Evolutionary conservation across 169 alveolate genomes (phyloP).

Genomic region (Plasmodium gaboni): DNA sequence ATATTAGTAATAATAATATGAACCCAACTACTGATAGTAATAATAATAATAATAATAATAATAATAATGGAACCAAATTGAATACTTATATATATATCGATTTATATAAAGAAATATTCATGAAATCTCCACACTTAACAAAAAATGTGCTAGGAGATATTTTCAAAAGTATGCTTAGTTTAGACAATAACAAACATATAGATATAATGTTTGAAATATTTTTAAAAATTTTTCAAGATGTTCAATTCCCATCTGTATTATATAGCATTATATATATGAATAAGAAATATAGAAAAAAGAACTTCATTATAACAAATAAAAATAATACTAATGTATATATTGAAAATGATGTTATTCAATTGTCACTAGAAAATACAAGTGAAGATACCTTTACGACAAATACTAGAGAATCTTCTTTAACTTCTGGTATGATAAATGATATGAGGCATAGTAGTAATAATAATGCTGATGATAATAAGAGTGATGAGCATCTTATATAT

Average conservation of each 20-base stretch:
- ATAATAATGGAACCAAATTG: conserved; percentile 2
- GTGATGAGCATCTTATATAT: not conserved
- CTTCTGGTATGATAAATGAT: conserved; percentile 11
- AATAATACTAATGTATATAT: conserved; percentile 42
- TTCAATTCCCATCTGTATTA: conserved; percentile 66
- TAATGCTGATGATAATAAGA: not conserved
- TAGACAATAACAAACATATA: conserved; percentile 36
- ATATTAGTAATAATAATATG: not conserved
- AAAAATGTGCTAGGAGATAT: conserved; percentile 50
- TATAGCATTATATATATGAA: conserved; percentile 46
- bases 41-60: not conserved
- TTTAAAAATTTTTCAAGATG: conserved; percentile 33
- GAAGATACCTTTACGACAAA: conserved; percentile 75
- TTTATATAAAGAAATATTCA: conserved; percentile 58
- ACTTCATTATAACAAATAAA: conserved; percentile 45
- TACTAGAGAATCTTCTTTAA: conserved; percentile 72
- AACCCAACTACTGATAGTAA: not conserved
- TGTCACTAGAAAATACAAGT: conserved; percentile 71
- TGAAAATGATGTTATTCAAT: conserved; percentile 66
- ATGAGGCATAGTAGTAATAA: not conserved
- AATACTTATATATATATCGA: conserved; percentile 51
- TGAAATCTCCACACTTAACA: conserved; percentile 61
- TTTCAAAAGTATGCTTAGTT: conserved; percentile 16
- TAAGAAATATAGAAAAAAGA: conserved; percentile 29
- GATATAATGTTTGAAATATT: conserved; percentile 41